Percentiles rank a stretch among this genome's conserved stretches.
These are phyloP conservation scores for Circinella umbellata DNA, from an alignment of 371 early-diverging fungal species.

Conservation along the genomic window DNA sequence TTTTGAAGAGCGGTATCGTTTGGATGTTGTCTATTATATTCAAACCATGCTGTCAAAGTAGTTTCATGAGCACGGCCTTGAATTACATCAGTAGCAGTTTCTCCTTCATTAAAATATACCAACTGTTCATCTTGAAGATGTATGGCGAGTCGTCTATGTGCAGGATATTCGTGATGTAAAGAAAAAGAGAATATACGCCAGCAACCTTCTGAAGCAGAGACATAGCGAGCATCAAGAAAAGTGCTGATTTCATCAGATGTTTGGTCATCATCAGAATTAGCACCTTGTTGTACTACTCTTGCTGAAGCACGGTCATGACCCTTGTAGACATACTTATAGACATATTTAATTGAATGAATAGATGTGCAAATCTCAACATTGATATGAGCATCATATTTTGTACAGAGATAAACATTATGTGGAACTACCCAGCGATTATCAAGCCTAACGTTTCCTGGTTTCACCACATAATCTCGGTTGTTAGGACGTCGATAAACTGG, in stretches of 20 bases:
- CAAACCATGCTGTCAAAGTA: conserved; percentile 10
- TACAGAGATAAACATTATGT: conserved; percentile 35
- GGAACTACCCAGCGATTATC: conserved; percentile 40
- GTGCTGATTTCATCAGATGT: conserved; percentile 22
- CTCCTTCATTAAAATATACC: neutral
- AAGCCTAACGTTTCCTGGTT: neutral
- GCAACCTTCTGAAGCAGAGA: conserved; percentile 34
- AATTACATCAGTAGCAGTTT: neutral
- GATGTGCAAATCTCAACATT: conserved; percentile 40
- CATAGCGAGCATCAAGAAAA: conserved; percentile 30
- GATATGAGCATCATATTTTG: conserved; percentile 46
- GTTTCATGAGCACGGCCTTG: conserved; percentile 5
- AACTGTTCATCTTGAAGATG: conserved; percentile 27
- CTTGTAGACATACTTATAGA: conserved; percentile 46
- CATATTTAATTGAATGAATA: conserved; percentile 36
- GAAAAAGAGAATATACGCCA: conserved; percentile 33
- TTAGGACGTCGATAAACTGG: conserved; percentile 5
- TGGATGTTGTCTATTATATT: neutral
- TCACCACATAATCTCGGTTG: neutral
- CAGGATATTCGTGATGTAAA: conserved; percentile 22
- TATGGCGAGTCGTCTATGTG: conserved; percentile 20
- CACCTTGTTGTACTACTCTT: neutral
- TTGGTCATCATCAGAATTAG: neutral
- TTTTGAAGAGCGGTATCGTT: neutral
- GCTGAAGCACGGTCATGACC: conserved; percentile 28